Conservation (phyloP, 257 asterid genomes). For the Nyctanthes arbortristis region DNA sequence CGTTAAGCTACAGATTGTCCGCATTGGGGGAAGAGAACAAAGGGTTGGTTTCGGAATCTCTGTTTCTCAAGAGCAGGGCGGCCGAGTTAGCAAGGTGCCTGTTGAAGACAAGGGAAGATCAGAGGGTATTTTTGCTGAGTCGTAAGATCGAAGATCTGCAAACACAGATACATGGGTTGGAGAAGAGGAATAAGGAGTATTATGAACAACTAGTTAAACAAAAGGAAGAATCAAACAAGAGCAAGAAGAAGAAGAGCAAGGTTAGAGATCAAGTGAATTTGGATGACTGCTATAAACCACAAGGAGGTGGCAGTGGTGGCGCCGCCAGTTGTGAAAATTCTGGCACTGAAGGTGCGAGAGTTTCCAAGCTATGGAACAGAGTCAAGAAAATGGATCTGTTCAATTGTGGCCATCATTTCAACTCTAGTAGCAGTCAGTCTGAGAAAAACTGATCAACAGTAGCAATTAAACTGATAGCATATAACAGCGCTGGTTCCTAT, state of each 20-base stretch:
- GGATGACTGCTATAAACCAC: constrained; percentile 54
- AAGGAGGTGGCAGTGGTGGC: constrained; percentile 21
- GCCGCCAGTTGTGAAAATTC: constrained; percentile 36
- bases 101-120: constrained; percentile 84
- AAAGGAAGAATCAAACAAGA: constrained; percentile 38
- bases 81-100: constrained; percentile 87
- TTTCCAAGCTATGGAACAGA: constrained; percentile 63
- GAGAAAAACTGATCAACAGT: constrained; percentile 9
- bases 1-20: constrained; percentile 63
- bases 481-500: neutral
- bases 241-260: constrained; percentile 29
- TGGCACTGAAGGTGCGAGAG: constrained; percentile 35
- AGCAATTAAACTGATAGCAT: neutral
- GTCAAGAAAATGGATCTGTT: constrained; percentile 75
- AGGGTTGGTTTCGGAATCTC: constrained; percentile 70
- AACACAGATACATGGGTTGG: constrained; percentile 77
- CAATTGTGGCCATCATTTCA: constrained; percentile 54
- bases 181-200: constrained; percentile 86
- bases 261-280: constrained; percentile 37
- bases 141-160: constrained; percentile 91
- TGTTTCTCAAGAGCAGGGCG: constrained; percentile 82
- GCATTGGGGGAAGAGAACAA: constrained; percentile 76
- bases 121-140: constrained; percentile 78
- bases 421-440: constrained; percentile 37
- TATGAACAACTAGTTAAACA: constrained; percentile 61